phyloP scores from a whole-genome alignment of 768 basidiomycete genomes.

The Leccinum boreale region DNA sequence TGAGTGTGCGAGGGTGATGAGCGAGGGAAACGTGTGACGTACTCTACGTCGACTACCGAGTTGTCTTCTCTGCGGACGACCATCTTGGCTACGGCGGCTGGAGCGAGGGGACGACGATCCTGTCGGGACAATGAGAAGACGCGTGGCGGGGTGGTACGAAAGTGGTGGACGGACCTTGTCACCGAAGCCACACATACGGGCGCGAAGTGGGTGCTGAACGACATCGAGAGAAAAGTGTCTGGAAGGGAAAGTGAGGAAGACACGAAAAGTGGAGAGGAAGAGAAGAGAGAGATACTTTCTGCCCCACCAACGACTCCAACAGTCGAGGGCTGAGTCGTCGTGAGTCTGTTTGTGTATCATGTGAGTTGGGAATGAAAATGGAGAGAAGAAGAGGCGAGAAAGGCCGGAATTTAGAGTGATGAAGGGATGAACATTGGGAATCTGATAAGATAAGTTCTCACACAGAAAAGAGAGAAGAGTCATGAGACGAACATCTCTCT shows the following conservation, averaged over 20 bases:
- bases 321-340: slow-evolving; percentile 46
- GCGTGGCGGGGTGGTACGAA: slow-evolving; percentile 8
- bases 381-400: background rate
- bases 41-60: slow-evolving; percentile 73
- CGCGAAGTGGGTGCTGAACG: slow-evolving; percentile 84
- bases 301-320: slow-evolving; percentile 71
- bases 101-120: slow-evolving; percentile 91
- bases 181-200: slow-evolving; percentile 95
- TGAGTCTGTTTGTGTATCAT: slow-evolving; percentile 63
- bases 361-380: background rate
- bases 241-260: slow-evolving; percentile 4
- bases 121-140: slow-evolving; percentile 30
- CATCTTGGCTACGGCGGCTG: slow-evolving; percentile 87
- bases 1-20: slow-evolving; percentile 5
- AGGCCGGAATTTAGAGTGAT: background rate
- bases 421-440: slow-evolving; percentile 14
- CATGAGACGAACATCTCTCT: slow-evolving; percentile 3
- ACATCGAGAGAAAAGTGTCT: slow-evolving; percentile 84
- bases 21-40: slow-evolving; percentile 29
- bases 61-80: slow-evolving; percentile 67
- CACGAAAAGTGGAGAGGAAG: background rate
- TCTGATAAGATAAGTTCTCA: slow-evolving; percentile 35
- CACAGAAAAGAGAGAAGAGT: too few relatives aligned
- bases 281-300: slow-evolving; percentile 45
- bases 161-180: slow-evolving; percentile 66